Conservation (phyloP, 495 filamentous ascomycete genomes). For the Penicillium malachiteum region DNA sequence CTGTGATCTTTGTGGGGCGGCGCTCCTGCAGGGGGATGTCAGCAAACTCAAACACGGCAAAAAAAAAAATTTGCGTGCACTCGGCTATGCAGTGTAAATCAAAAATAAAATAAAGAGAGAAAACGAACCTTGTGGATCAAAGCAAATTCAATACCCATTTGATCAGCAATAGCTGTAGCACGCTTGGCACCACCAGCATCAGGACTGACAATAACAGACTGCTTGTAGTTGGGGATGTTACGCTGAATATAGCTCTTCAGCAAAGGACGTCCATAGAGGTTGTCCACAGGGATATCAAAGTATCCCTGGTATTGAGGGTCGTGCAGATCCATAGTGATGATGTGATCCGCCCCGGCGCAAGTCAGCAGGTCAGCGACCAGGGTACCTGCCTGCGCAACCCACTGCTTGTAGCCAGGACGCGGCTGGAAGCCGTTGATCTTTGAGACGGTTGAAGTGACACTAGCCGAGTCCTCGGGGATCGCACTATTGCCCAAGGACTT, state of each 20-base stretch:
- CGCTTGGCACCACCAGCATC: conserved; percentile 96
- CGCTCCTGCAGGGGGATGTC: conserved; percentile 66
- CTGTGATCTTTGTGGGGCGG: conserved; percentile 87
- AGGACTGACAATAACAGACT: conserved; percentile 90
- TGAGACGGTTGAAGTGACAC: conserved; percentile 42
- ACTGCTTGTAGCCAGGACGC: conserved; percentile 92
- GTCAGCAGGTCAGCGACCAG: conserved; percentile 92
- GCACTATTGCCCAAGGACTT: conserved; percentile 44
- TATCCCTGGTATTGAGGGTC: conserved; percentile 99
- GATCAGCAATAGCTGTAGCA: conserved; percentile 94
- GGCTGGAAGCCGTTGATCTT: conserved; percentile 65
- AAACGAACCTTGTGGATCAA: conserved; percentile 90
- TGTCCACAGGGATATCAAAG: conserved; percentile 98
- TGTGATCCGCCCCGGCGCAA: conserved; percentile 92
- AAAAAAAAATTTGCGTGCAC: neutral
- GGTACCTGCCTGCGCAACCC: conserved; percentile 97
- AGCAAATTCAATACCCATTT: conserved; percentile 88
- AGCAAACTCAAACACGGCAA: conserved; percentile 5
- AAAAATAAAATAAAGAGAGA: conserved; percentile 4
- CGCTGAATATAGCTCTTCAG: conserved; percentile 88
- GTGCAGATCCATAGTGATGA: conserved; percentile 95
- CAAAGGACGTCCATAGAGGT: conserved; percentile 84
- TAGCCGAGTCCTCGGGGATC: conserved; percentile 53
- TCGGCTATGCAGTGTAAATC: conserved; percentile 12
- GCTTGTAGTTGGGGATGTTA: conserved; percentile 80